Conservation (phyloP, 768 basidiomycete species). For the Suillus bovinus region DNA sequence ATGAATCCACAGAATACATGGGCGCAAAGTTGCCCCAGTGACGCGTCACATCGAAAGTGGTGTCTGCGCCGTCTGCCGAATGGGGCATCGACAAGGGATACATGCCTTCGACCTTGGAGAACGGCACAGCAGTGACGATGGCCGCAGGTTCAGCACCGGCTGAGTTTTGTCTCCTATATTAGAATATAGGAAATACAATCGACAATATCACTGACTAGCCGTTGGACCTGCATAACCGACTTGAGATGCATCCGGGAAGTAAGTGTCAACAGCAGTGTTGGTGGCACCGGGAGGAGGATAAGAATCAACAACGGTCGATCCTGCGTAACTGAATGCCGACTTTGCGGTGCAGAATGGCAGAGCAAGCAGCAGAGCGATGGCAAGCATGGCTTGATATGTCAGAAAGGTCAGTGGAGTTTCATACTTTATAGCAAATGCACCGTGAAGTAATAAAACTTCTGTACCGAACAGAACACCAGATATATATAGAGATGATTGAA, state of each 20-base stretch:
- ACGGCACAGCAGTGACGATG: constrained; percentile 43
- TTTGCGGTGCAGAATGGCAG: constrained; percentile 6
- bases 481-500: too few species aligned
- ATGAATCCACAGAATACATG: constrained; percentile 50
- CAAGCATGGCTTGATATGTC: constrained; percentile 4
- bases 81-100: constrained; percentile 45
- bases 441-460: too few species aligned
- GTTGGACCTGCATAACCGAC: constrained; percentile 52
- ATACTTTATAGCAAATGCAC: not conserved
- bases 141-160: constrained; percentile 46
- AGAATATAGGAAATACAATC: not conserved
- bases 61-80: constrained; percentile 33
- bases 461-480: too few species aligned
- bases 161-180: constrained; percentile 17
- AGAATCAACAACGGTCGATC: constrained; percentile 39
- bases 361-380: constrained; percentile 5
- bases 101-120: constrained; percentile 36
- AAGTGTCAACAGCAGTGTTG: constrained; percentile 31
- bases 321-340: constrained; percentile 42
- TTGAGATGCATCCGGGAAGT: constrained; percentile 43
- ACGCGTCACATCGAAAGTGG: constrained; percentile 44
- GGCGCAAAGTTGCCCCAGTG: constrained; percentile 52
- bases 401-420: not conserved
- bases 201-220: constrained; percentile 37
- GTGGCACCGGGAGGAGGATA: constrained; percentile 45